A percentile compares a stretch with the other conserved stretches of the same genome.
Conservation (phyloP, 1,284 basidiomycete species). For the Phlebopus sp. region DNA sequence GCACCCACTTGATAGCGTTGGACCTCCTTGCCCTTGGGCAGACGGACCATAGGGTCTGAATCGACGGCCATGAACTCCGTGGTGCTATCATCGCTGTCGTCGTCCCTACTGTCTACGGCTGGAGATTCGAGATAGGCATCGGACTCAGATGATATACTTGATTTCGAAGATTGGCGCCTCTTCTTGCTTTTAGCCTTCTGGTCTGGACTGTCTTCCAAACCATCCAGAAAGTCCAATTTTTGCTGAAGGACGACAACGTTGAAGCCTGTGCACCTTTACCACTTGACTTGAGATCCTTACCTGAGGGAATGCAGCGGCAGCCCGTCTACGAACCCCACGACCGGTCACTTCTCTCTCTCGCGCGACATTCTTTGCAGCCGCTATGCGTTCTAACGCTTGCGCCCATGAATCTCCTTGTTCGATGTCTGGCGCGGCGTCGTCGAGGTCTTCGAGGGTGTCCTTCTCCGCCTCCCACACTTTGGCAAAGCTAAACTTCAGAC, state of each 20-base stretch:
- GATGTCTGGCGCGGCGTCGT: slow-evolving; percentile 41
- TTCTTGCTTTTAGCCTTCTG: slow-evolving; percentile 28
- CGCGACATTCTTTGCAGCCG: slow-evolving; percentile 45
- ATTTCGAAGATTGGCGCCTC: slow-evolving; percentile 22
- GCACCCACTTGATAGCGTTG: slow-evolving; percentile 7
- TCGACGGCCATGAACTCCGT: slow-evolving; percentile 19
- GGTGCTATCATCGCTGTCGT: slow-evolving; percentile 29
- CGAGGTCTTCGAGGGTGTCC: slow-evolving; percentile 64
- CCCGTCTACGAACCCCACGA: slow-evolving; percentile 68
- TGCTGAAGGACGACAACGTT: slow-evolving; percentile 27
- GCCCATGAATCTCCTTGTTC: slow-evolving; percentile 78
- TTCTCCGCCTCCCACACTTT: slow-evolving; percentile 85
- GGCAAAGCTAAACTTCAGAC: slow-evolving; percentile 73
- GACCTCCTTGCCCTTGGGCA: slow-evolving; percentile 2
- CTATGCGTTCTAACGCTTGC: slow-evolving; percentile 64
- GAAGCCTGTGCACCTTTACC: neutral
- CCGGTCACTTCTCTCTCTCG: slow-evolving; percentile 55
- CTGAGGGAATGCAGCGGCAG: slow-evolving; percentile 56
- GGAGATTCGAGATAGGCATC: slow-evolving; percentile 28
- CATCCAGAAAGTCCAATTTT: slow-evolving; percentile 32
- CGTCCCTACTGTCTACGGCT: slow-evolving; percentile 8
- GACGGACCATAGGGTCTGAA: slow-evolving; percentile 1
- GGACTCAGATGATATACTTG: slow-evolving; percentile 29
- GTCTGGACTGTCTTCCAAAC: slow-evolving; percentile 24
- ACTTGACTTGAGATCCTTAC: slow-evolving; percentile 31